phyloP scores from a whole-genome alignment of 495 filamentous ascomycete species.

The Lasiosphaeris hirsuta region DNA sequence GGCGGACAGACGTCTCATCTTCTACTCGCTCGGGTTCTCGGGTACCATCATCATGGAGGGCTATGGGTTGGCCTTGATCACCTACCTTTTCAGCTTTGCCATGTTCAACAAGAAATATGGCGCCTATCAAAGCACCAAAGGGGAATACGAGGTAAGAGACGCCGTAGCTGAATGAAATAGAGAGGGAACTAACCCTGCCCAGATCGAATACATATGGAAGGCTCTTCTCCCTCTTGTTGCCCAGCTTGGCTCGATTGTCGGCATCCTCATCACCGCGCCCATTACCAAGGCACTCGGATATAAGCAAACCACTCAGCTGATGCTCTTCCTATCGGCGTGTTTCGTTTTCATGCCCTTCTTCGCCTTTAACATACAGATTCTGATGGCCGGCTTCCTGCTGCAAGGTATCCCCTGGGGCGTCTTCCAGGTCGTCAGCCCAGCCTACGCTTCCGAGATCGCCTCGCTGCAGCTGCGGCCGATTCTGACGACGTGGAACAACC shows the following conservation, averaged over 20 bases:
- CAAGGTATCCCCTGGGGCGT: slow-evolving; percentile 72
- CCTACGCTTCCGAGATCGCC: slow-evolving; percentile 62
- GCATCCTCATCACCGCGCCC: slow-evolving; percentile 61
- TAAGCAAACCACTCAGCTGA: slow-evolving; percentile 51
- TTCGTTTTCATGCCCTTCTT: slow-evolving; percentile 61
- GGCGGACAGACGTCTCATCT: slow-evolving; percentile 22
- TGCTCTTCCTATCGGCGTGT: slow-evolving; percentile 42
- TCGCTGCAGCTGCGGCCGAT: slow-evolving; percentile 52
- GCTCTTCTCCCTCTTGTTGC: slow-evolving; percentile 36
- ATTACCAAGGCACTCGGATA: slow-evolving; percentile 60
- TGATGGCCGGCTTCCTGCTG: slow-evolving; percentile 65
- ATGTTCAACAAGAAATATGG: slow-evolving; percentile 61
- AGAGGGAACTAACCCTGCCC: not conserved
- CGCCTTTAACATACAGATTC: slow-evolving; percentile 54
- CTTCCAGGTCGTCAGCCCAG: slow-evolving; percentile 50
- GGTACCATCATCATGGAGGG: slow-evolving; percentile 36
- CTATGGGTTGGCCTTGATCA: slow-evolving; percentile 40
- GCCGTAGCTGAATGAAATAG: not conserved
- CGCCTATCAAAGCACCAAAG: slow-evolving; percentile 43
- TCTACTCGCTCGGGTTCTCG: slow-evolving; percentile 30
- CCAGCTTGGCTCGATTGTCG: slow-evolving; percentile 46
- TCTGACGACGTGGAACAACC: slow-evolving; percentile 64
- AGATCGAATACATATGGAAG: slow-evolving; percentile 50
- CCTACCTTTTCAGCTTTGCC: slow-evolving; percentile 34
- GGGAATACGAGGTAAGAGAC: slow-evolving; percentile 35